phyloP scores from a whole-genome alignment of 2,329 filamentous ascomycete genomes.

The Microdochium paspali region DNA sequence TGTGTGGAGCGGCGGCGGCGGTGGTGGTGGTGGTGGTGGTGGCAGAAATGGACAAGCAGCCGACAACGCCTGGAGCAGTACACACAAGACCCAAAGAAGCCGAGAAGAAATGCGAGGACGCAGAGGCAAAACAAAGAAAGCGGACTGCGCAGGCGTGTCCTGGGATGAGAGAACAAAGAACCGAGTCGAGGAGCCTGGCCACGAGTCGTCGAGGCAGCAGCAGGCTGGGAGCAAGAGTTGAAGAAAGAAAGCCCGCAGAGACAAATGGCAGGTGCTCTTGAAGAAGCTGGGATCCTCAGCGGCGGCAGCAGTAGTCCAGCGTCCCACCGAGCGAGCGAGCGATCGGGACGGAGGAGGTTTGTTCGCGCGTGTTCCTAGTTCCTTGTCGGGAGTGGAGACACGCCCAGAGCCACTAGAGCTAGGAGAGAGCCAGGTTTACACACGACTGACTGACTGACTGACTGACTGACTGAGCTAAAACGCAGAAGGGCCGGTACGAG shows the following conservation, averaged over 20 bases:
- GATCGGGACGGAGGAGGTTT: neutral
- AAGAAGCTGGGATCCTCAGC: neutral
- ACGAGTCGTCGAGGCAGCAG: too few species aligned
- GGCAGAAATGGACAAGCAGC: neutral
- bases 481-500: neutral
- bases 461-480: too few species aligned
- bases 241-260: neutral
- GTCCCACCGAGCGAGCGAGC: neutral
- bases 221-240: neutral
- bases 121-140: neutral
- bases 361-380: neutral
- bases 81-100: neutral
- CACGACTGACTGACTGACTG: too few species aligned
- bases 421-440: neutral
- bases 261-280: neutral
- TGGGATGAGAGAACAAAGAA: too few species aligned
- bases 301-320: neutral
- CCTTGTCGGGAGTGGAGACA: neutral
- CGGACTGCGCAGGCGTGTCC: neutral
- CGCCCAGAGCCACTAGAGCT: neutral
- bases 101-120: neutral
- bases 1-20: too few species aligned
- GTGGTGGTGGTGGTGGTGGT: neutral
- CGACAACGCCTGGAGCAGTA: neutral
- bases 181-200: too few species aligned